A percentile compares a stretch with the other conserved stretches of the same genome.
Conservation (phyloP, 2,329 filamentous ascomycete genomes). For the Penicillium sp. region DNA sequence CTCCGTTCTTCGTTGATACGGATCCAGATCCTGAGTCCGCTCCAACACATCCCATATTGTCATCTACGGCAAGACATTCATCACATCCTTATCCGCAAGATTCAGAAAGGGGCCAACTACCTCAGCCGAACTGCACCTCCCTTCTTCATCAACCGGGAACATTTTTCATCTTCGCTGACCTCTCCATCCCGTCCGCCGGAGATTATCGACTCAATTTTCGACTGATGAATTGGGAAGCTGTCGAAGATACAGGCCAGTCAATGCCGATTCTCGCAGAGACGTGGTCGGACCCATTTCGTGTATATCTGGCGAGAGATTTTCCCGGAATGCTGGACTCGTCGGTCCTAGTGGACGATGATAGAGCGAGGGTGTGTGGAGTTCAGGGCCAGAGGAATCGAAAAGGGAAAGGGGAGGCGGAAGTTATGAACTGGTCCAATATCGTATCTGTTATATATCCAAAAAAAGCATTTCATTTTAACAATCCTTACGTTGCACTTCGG, state of each 20-base stretch:
- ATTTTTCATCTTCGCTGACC: constrained; percentile 51
- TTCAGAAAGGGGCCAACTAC: too few relatives aligned
- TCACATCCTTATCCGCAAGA: too few relatives aligned
- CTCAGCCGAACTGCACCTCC: constrained; percentile 14
- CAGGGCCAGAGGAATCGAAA: constrained; percentile 40
- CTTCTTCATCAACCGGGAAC: constrained; percentile 35
- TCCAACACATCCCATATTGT: constrained; percentile 30
- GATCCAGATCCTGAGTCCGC: constrained; percentile 46
- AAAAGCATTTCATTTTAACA: too few relatives aligned
- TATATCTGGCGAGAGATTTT: constrained; percentile 46
- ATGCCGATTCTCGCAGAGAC: constrained; percentile 41
- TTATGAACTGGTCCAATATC: too few relatives aligned
- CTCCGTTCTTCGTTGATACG: constrained; percentile 43
- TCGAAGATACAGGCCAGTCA: constrained; percentile 36
- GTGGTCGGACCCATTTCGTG: constrained; percentile 44
- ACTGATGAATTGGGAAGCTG: constrained; percentile 45
- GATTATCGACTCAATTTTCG: constrained; percentile 47
- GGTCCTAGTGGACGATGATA: constrained; percentile 40
- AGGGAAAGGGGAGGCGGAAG: constrained; percentile 34
- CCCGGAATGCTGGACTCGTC: constrained; percentile 46
- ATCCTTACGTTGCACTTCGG: too few relatives aligned
- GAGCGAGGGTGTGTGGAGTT: constrained; percentile 43
- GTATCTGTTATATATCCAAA: too few relatives aligned
- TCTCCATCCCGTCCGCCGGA: constrained; percentile 48
- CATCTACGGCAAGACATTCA: too few relatives aligned